These are phyloP conservation scores for Coccomyxa sp. DNA, from an alignment of 139 green algal genomes.

Conservation along the genomic window DNA sequence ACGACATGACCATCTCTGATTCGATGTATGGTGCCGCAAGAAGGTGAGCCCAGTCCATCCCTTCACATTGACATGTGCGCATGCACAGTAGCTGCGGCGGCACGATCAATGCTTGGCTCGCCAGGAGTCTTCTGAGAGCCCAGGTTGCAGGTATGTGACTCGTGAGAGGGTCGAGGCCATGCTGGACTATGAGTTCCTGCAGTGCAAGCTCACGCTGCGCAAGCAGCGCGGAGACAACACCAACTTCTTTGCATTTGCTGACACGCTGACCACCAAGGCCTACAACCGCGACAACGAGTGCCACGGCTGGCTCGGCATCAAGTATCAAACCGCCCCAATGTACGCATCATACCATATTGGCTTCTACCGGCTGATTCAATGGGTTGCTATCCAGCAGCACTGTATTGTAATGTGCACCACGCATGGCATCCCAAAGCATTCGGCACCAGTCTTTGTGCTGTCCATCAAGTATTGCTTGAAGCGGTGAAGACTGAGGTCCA, in stretches of 20 bases:
- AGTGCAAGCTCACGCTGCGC: constrained; percentile 39
- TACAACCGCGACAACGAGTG: constrained; percentile 48
- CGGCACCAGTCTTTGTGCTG: no score
- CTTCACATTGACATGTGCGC: not conserved
- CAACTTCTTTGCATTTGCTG: constrained; percentile 51
- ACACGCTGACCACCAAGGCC: constrained; percentile 42
- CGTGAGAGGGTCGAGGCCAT: constrained; percentile 44
- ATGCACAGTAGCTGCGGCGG: not conserved
- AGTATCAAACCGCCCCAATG: constrained; percentile 34
- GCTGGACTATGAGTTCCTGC: constrained; percentile 50
- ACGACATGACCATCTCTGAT: constrained; percentile 56
- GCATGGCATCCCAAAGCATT: no score
- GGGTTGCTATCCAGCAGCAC: no score
- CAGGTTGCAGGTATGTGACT: constrained; percentile 41
- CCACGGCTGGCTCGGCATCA: constrained; percentile 56
- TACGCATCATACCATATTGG: not conserved
- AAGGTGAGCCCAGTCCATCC: constrained; percentile 8
- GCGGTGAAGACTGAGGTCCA: no score
- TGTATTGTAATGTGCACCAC: no score
- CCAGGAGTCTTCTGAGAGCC: not conserved
- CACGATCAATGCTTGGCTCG: not conserved
- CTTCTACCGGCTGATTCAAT: no score
- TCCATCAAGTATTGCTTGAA: no score
- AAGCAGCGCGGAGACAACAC: constrained; percentile 32
- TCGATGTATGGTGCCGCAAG: constrained; percentile 36